Conservation (phyloP, 108 stramenopile genomes). For the Cyclotella kingstonii region DNA sequence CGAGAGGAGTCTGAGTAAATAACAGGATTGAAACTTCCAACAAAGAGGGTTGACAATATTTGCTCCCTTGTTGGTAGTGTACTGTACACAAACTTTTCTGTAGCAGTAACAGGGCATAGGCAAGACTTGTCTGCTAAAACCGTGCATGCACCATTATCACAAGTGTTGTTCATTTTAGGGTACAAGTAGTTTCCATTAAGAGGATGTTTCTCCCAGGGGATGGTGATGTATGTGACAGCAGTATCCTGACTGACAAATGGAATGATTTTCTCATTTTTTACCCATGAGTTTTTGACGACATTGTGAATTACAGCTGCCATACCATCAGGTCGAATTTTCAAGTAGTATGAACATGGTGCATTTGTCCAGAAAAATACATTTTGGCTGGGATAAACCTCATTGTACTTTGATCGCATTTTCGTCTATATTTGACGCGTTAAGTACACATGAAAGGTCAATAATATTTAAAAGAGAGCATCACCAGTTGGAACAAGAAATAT, state of each 20-base stretch:
- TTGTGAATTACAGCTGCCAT: conserved; percentile 38
- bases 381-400: conserved; percentile 15
- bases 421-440: too few relatives aligned
- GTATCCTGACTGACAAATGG: conserved; percentile 26
- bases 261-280: conserved; percentile 9
- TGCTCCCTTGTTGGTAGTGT: conserved; percentile 39
- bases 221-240: conserved; percentile 22
- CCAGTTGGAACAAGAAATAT: too few relatives aligned
- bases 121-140: conserved; percentile 19
- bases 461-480: too few relatives aligned
- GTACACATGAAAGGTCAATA: too few relatives aligned
- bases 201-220: conserved; percentile 30
- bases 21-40: conserved; percentile 46
- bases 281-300: conserved; percentile 3
- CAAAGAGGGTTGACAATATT: conserved; percentile 27
- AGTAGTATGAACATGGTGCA: conserved; percentile 18
- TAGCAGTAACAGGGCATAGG: conserved; percentile 20
- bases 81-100: conserved; percentile 20
- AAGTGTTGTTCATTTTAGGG: conserved; percentile 37
- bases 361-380: conserved; percentile 44
- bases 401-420: conserved; percentile 9
- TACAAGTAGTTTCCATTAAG: conserved; percentile 22
- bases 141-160: conserved; percentile 31
- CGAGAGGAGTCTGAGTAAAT: conserved; percentile 16
- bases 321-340: conserved; percentile 36